Evolutionary conservation across 192 early-diverging fungal genomes (phyloP), one percentile per base, ranked within the genome.

Genomic region (Diversispora epigaea): DNA sequence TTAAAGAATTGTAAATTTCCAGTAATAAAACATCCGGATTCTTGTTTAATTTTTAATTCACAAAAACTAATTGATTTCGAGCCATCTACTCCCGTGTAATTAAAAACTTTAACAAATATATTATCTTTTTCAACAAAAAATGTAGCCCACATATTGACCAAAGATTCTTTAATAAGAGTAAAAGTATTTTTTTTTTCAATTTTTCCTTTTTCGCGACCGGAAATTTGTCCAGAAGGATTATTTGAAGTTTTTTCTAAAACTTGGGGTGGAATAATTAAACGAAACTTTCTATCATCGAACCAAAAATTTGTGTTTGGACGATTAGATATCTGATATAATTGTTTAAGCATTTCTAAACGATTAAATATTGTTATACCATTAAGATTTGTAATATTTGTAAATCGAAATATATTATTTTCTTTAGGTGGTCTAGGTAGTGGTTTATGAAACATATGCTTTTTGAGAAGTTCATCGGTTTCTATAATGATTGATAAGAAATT

Each of bases 391-490:
- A 17, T 15, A 55, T 41, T 55, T 43, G 52, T 57, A 60, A 64
- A 55, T 22, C 60, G 71, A 11, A 32, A 25, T 22, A 49, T 73
- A 17, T 21, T 78, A 49, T 6, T 54, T 2, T 75, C 73, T 46
- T 52, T 75, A 45, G 32, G 32, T 47, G 21, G 5, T 4, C 52
- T 75, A 32, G 65, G 25, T 32, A 32, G 25, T 32, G 25, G 25
- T 32, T 32, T 32, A 32, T 32, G 79, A 65, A 74, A 80, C 46
- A 76, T 69, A 12, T 79, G 70, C 11, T 80, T 77, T 32, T 84
- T 80, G 44, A 89, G 63, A 52, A 84, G 69, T 0, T 83, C 78
- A 70, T 89, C 87, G 6, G 83, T 80, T 22, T 87, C 83, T 32
- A 77, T 78, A 9, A 86, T 80, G 0, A 73, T 74, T 1, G 79